A percentile compares a stretch with the other conserved stretches of the same genome.
Conservation (phyloP, 805 yeast genomes). For the Wickerhamomyces queroliae region DNA sequence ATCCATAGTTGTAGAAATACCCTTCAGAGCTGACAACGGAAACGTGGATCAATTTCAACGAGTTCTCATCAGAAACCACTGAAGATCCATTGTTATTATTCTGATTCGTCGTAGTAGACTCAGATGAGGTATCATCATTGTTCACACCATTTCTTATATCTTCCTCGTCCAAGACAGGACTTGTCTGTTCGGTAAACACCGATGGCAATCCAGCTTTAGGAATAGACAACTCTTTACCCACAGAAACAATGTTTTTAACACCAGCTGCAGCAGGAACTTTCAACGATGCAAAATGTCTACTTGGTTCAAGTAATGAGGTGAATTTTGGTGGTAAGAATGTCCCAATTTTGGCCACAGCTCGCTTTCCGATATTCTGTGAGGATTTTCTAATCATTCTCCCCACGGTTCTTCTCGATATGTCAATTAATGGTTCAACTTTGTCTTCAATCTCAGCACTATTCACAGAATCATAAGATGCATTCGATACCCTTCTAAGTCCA, state of each 20-base stretch:
- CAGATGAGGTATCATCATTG: neutral
- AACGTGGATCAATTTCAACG: slow-evolving; percentile 34
- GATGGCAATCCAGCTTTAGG: slow-evolving; percentile 18
- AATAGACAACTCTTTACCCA: slow-evolving; percentile 28
- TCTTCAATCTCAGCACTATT: slow-evolving; percentile 17
- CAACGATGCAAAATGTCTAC: slow-evolving; percentile 86
- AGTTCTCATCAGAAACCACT: slow-evolving; percentile 25
- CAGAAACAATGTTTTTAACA: slow-evolving; percentile 42
- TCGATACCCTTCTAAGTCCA: slow-evolving; percentile 16
- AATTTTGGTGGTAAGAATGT: slow-evolving; percentile 79
- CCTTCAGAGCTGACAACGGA: slow-evolving; percentile 82
- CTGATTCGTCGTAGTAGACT: too few relatives aligned
- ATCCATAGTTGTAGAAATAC: slow-evolving; percentile 68
- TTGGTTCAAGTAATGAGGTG: slow-evolving; percentile 80
- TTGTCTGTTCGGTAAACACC: slow-evolving; percentile 11
- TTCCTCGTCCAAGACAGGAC: neutral
- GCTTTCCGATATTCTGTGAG: slow-evolving; percentile 70
- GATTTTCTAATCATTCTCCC: slow-evolving; percentile 73
- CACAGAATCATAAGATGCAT: slow-evolving; percentile 21
- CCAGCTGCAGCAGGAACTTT: slow-evolving; percentile 56
- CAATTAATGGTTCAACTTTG: slow-evolving; percentile 56
- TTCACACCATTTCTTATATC: slow-evolving; percentile 1
- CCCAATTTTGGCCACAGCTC: slow-evolving; percentile 85
- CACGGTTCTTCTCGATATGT: slow-evolving; percentile 63
- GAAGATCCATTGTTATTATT: too few relatives aligned